Evolutionary conservation across 345 rosid genomes (phyloP), one percentile per base, ranked within the genome.

Genomic region (Linum lewisii): DNA sequence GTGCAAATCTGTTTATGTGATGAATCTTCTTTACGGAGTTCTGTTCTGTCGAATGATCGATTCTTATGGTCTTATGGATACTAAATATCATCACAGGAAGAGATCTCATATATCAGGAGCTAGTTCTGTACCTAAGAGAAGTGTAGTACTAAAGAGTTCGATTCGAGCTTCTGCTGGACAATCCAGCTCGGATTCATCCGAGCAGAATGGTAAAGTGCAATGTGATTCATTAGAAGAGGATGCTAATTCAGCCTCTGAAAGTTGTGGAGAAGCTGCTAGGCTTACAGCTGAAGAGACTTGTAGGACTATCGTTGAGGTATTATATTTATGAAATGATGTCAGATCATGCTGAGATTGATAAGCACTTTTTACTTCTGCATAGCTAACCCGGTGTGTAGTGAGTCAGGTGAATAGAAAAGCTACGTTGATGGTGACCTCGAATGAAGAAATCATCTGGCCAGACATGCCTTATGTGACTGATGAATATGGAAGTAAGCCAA

Each of bases 241-340:
- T 47, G 80, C 73, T 14, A 82, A 77, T 52, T 69, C 81, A 21
- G 64, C 61, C 4, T 77, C 83, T 18, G 69, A 67, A 47, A 76
- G 58, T 45, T 54, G 60, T 23, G 79, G 59, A 57, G 87, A 76
- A 29, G 7, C 34, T 32, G 81, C 79, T 21, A 71, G 69, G 65
- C 97, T 85, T 60, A 72, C 95, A 2, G 71, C 85, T 64, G 82
- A 86, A 44, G 97, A 93, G 81, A 85, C 81, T 50, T 68, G 84
- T 49, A 78, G 95, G 81, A 89, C 97, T 16, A 70, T 87, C 61
- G 82, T 87, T 14, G 94, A 93, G 99, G 99, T 93, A 85, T 81
- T 57, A 73, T 60, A 61, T 71, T 71, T 54, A 9, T 11, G 32
- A 25, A 21, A 18, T 18, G 14, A 42, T 42, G 18, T 11, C 13